Conservation (phyloP, 176 grass and related monocot genomes). For the Secale cereale region DNA sequence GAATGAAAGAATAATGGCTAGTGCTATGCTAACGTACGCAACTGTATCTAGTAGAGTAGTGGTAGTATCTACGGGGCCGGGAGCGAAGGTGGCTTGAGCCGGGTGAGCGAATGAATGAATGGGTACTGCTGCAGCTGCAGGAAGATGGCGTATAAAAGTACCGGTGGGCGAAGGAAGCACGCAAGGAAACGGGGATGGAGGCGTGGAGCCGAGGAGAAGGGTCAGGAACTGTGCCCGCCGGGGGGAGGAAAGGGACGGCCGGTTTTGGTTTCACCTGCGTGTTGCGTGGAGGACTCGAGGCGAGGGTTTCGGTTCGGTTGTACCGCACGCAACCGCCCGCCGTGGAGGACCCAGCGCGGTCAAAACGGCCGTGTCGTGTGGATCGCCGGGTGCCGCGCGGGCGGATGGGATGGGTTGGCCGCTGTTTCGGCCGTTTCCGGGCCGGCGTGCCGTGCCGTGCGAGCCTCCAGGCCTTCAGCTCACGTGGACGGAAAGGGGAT, state of each 20-base stretch:
- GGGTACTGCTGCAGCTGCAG: background rate
- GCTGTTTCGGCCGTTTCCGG: slow-evolving; percentile 40
- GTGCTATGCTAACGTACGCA: background rate
- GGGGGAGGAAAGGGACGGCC: slow-evolving; percentile 18
- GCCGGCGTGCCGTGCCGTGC: background rate
- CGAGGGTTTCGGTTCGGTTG: no score
- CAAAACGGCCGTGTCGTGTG: slow-evolving; percentile 2
- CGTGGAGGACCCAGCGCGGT: background rate
- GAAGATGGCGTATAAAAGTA: slow-evolving; percentile 26
- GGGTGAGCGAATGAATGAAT: background rate
- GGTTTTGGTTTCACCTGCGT: background rate
- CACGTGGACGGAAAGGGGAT: no score
- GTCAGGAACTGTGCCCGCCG: background rate
- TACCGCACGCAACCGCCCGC: slow-evolving; percentile 21
- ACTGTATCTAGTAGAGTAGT: background rate
- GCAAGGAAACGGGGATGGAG: slow-evolving; percentile 33
- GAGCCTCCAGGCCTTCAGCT: no score
- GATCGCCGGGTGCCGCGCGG: background rate
- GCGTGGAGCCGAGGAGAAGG: no score
- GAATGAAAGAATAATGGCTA: background rate
- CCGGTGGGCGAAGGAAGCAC: slow-evolving; percentile 23
- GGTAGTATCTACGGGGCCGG: background rate
- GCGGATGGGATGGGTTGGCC: background rate
- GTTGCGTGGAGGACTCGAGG: background rate
- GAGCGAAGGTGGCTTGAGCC: no score